Percentiles rank a stretch among this genome's conserved stretches.
Evolutionary conservation across 306 rosid genomes (phyloP).

Genomic region (Quercus bicolor): DNA sequence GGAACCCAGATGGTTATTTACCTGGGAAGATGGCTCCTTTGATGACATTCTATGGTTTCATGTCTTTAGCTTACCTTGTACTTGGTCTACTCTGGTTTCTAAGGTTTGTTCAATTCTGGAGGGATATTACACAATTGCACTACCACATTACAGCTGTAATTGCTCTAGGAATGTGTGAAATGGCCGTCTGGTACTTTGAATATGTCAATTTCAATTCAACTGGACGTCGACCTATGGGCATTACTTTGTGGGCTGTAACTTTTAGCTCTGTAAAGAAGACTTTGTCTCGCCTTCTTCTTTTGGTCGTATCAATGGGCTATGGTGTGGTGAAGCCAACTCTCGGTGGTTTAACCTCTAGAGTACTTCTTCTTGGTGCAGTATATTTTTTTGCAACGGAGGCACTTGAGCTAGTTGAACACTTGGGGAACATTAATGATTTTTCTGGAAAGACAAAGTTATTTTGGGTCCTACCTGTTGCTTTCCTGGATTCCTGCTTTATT

Average conservation of each 20-base stretch:
- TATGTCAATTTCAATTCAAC: slow-evolving; percentile 84
- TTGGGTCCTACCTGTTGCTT: slow-evolving; percentile 80
- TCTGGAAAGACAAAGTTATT: slow-evolving; percentile 71
- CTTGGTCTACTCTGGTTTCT: slow-evolving; percentile 82
- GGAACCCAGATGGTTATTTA: slow-evolving; percentile 78
- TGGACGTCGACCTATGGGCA: slow-evolving; percentile 81
- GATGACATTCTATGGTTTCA: slow-evolving; percentile 71
- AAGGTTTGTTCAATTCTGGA: slow-evolving; percentile 82
- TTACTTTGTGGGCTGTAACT: slow-evolving; percentile 92
- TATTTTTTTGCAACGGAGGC: slow-evolving; percentile 81
- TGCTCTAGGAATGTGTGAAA: slow-evolving; percentile 94
- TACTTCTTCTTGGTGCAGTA: slow-evolving; percentile 57
- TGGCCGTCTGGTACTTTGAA: slow-evolving; percentile 96
- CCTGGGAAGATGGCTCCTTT: slow-evolving; percentile 92
- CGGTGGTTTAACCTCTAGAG: slow-evolving; percentile 58
- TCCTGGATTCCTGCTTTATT: slow-evolving; percentile 79
- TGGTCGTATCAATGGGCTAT: slow-evolving; percentile 91
- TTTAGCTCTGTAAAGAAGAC: slow-evolving; percentile 83
- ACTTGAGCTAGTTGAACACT: slow-evolving; percentile 81
- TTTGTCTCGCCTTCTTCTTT: slow-evolving; percentile 72
- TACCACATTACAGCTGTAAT: slow-evolving; percentile 84
- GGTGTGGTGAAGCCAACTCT: slow-evolving; percentile 84
- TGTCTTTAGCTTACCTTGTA: slow-evolving; percentile 77
- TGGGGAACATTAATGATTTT: slow-evolving; percentile 86
- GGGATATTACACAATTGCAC: slow-evolving; percentile 72